phyloP scores from a whole-genome alignment of 768 basidiomycete species.

The Lactifluus rugatus region DNA sequence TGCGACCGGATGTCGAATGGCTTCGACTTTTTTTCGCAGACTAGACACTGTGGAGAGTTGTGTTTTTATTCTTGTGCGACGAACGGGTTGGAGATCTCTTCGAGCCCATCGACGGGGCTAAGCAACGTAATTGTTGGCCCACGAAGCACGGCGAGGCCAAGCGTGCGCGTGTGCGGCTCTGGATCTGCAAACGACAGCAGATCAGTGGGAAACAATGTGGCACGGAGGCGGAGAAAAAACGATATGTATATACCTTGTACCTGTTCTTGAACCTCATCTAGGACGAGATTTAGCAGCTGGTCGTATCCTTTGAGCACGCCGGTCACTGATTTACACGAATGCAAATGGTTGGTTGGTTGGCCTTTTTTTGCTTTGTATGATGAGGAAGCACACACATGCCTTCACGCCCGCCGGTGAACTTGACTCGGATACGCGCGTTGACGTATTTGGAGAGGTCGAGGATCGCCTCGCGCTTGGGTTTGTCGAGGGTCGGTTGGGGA shows the following conservation, averaged over 20 bases:
- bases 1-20: too few species aligned
- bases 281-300: constrained; percentile 90
- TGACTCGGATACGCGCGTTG: constrained; percentile 85
- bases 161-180: constrained; percentile 48
- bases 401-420: constrained; percentile 97
- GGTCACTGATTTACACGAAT: constrained; percentile 44
- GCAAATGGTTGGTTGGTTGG: background rate
- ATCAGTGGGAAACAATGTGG: background rate
- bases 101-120: constrained; percentile 90
- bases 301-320: constrained; percentile 94
- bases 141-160: constrained; percentile 84
- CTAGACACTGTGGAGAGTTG: too few species aligned
- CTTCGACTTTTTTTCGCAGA: too few species aligned
- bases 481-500: constrained; percentile 47
- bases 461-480: constrained; percentile 88
- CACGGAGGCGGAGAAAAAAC: background rate
- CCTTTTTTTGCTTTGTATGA: background rate
- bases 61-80: constrained; percentile 46
- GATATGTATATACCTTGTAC: constrained; percentile 44
- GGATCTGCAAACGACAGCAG: constrained; percentile 37
- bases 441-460: constrained; percentile 92
- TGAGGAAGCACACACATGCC: constrained; percentile 39
- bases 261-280: constrained; percentile 90
- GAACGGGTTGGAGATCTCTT: constrained; percentile 91
- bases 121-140: constrained; percentile 92